Evolutionary conservation across 2,329 filamentous ascomycete genomes (phyloP).

Genomic region (Diaporthe longicolla): DNA sequence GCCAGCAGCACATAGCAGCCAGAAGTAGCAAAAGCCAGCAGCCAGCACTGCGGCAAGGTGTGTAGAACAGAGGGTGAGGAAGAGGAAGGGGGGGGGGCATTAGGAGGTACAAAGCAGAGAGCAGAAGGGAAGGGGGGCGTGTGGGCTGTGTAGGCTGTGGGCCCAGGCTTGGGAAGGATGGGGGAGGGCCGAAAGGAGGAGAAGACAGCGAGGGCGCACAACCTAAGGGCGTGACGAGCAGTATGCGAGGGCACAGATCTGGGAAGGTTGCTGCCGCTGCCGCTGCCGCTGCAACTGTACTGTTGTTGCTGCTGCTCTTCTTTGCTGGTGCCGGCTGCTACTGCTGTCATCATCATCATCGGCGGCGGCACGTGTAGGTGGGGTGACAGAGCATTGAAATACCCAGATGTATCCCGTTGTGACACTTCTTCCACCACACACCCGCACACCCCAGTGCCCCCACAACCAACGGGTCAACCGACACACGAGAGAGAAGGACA

Average conservation of each 20-base stretch:
- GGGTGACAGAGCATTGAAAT: slow-evolving; percentile 22
- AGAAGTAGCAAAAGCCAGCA: background rate
- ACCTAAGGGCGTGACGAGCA: slow-evolving; percentile 27
- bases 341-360: slow-evolving; percentile 23
- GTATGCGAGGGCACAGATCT: slow-evolving; percentile 18
- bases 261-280: slow-evolving; percentile 16
- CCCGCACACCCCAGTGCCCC: background rate
- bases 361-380: slow-evolving; percentile 8
- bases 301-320: background rate
- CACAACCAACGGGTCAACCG: slow-evolving; percentile 23
- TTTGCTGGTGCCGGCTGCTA: background rate
- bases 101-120: slow-evolving; percentile 6
- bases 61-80: slow-evolving; percentile 1
- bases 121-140: background rate
- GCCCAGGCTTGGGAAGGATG: slow-evolving; percentile 18
- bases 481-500: background rate
- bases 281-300: background rate
- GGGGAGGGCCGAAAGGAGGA: slow-evolving; percentile 18
- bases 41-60: slow-evolving; percentile 7
- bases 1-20: slow-evolving; percentile 26
- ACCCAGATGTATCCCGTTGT: slow-evolving; percentile 29
- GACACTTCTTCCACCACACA: slow-evolving; percentile 18
- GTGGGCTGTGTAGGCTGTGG: background rate
- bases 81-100: too few species aligned
- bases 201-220: slow-evolving; percentile 30